A percentile compares a stretch with the other conserved stretches of the same genome.
Evolutionary conservation across 1,139 yeast species (phyloP).

Genomic region (Maudiozyma humilis): DNA sequence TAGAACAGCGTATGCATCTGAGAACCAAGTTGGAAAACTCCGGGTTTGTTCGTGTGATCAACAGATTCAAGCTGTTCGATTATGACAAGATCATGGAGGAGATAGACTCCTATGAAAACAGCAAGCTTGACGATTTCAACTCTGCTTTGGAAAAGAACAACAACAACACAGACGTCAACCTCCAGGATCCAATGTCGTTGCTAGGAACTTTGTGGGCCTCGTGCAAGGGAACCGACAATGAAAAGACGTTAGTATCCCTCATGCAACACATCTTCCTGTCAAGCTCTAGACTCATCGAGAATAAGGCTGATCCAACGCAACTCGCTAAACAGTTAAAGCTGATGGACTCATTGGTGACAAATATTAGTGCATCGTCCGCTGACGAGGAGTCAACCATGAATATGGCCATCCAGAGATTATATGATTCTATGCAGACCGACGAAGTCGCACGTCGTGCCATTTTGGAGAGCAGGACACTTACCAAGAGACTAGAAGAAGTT

Average conservation of each 20-base stretch:
- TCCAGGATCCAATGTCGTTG: slow-evolving; percentile 69
- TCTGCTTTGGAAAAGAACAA: slow-evolving; percentile 55
- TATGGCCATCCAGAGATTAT: slow-evolving; percentile 71
- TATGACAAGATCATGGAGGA: slow-evolving; percentile 60
- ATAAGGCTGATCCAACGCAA: slow-evolving; percentile 53
- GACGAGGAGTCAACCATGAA: slow-evolving; percentile 73
- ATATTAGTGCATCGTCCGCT: slow-evolving; percentile 52
- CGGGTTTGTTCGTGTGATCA: slow-evolving; percentile 60
- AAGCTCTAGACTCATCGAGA: slow-evolving; percentile 28
- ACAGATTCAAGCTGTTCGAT: slow-evolving; percentile 52
- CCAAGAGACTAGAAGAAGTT: slow-evolving; percentile 67
- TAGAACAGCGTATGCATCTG: slow-evolving; percentile 61
- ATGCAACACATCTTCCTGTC: slow-evolving; percentile 73
- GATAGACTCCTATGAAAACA: slow-evolving; percentile 54
- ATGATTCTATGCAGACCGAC: slow-evolving; percentile 78
- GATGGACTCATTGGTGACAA: slow-evolving; percentile 75
- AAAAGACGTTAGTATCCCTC: slow-evolving; percentile 64
- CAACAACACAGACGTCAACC: slow-evolving; percentile 44
- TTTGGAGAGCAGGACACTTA: slow-evolving; percentile 59
- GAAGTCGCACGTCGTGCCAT: slow-evolving; percentile 80
- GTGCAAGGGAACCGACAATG: slow-evolving; percentile 63
- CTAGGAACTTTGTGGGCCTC: slow-evolving; percentile 62
- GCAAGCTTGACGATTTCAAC: slow-evolving; percentile 63
- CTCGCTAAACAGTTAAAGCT: slow-evolving; percentile 62
- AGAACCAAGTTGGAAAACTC: slow-evolving; percentile 73